Evolutionary conservation across 768 basidiomycete genomes (phyloP), one percentile per base, ranked within the genome.

Genomic region (Filobasidium floriforme): DNA sequence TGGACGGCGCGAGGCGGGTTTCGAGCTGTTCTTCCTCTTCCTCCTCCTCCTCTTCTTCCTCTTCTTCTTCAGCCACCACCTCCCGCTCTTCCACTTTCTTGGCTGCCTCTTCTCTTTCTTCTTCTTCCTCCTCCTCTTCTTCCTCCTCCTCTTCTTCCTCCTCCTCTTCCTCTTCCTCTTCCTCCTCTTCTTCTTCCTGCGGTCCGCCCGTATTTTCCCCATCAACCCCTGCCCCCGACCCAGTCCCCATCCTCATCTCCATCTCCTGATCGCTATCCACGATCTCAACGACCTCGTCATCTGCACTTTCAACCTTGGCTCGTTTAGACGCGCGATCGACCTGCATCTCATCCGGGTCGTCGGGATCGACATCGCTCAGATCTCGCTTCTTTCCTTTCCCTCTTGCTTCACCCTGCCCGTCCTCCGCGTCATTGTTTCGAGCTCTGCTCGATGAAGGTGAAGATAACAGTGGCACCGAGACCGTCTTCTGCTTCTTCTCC

Each of bases 221-320:
- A 15, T 14, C 9, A 37, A 4, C 22, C 46, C 1, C 41, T 1
- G 19, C 51, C 52, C 51, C 32, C 55, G 19, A 65, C 63, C 52
- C 52, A 65, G 7, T 55, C 52, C 63, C 41, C 32, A 26, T 41
- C 63, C 32, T 57, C 63, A 28, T 65, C 63, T 57, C 54, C 54
- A 22, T 57, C 24, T 37, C 32, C 32, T 37, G 4, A 37, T 37
- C 32, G 32, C 32, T 37, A 37, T 37, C 32, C 32, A 37, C 3
- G 32, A 37, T 37, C 32, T 37, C 32, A 37, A 37, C 9, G 32
- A 37, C 32, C 32, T 37, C 32, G 32, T 37, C 9, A 3, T 37
- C 32, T 9, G 4, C 32, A 3, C 3, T 37, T 9, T 37, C 32
- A 9, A 37, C 32, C 9, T 9, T 37, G 32, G 32, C 4, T 3